Base-by-base conservation (phyloP, 352 stramenopile genomes). In the Phytopythium helicoides region DNA sequence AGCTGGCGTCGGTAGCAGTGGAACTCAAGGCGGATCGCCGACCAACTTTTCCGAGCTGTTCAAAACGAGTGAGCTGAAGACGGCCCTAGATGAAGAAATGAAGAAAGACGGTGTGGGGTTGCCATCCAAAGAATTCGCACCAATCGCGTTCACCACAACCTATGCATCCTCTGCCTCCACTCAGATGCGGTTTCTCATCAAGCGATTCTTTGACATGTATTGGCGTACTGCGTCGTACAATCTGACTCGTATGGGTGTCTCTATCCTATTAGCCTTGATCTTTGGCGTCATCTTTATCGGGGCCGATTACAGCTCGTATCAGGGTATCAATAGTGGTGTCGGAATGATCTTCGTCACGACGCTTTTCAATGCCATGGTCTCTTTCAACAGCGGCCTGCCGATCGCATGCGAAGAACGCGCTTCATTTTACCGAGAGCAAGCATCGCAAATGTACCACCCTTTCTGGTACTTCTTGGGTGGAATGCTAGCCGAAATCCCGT, bases 351-450 rank as follows among this genome's bases (percentile, higher is more conserved):
- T 89, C 58, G 58, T 78, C 1, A 68, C 70, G 3, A 77, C 83
- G 10, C 33, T 86, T 45, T 93, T 94, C 47, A 66, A 83, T 21
- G 60, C 58, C 34, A 62, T 88, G 23, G 79, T 83, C 55, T 77
- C 12, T 68, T 77, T 38, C 21, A 48, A 55, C 19, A 76, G 55
- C 1, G 71, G 79, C 3, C 46, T 93, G 14, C 66, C 78, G 16
- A 57, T 92, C 10, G 96, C 96, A 69, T 64, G 84, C 9, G 86
- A 97, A 59, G 80, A 36, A 58, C 69, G 89, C 25, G 81, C 80
- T 35, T 83, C 87, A 36, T 97, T 85, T 47, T 96, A 96, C 73
- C 61, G 84, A 7, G 86, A 96, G 55, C 76, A 87, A 36, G 71
- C 76, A 18, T 72, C 78, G 11, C 50, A 79, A 36, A 94, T 89